Evolutionary conservation across 2,329 filamentous ascomycete species (phyloP), one percentile per base, ranked within the genome.

Genomic region (Seiridium unicorne): DNA sequence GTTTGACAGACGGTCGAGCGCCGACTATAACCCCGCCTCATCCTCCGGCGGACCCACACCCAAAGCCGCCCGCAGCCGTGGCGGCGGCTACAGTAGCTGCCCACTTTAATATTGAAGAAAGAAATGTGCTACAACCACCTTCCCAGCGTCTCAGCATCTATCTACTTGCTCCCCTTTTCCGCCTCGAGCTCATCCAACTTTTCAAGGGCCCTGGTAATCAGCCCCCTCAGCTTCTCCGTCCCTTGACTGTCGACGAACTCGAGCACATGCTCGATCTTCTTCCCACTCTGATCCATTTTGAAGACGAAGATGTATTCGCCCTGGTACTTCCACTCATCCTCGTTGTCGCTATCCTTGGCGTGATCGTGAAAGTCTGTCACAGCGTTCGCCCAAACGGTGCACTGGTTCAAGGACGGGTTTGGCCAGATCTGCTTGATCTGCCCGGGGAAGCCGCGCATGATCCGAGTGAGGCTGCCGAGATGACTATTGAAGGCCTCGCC

Each of bases 281-380:
- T 63, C 4, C 69, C 70, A 7, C 47, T 62, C 44, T 65, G 62
- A 62, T 73, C 64, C 62, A 74, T 68, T 31, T 61, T 66, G 4
- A 73, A 62, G 10, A 74, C 63, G 53, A 72, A 74, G 5, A 74
- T 62, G 54, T 73, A 74, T 61, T 74, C 72, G 9, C 70, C 71
- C 26, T 60, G 57, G 57, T 68, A 72, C 3, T 56, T 57, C 71
- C 71, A 74, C 34, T 69, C 67, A 18, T 62, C 60, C 3, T 53
- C 49, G 10, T 62, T 38, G 3, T 57, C 58, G 2, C 57, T 59
- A 44, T 69, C 69, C 55, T 63, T 72, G 9, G 64, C 66, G 11
- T 71, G 66, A 0, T 67, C 63, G 7, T 59, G 65, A 51, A 72
- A 72, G n/a, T 60, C 58, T 5, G 69, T 55, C 36, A 62, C 56